Percentiles rank a stretch among this genome's conserved stretches.
phyloP scores from a whole-genome alignment of 2,329 filamentous ascomycete genomes.

The Stenocarpella maydis region DNA sequence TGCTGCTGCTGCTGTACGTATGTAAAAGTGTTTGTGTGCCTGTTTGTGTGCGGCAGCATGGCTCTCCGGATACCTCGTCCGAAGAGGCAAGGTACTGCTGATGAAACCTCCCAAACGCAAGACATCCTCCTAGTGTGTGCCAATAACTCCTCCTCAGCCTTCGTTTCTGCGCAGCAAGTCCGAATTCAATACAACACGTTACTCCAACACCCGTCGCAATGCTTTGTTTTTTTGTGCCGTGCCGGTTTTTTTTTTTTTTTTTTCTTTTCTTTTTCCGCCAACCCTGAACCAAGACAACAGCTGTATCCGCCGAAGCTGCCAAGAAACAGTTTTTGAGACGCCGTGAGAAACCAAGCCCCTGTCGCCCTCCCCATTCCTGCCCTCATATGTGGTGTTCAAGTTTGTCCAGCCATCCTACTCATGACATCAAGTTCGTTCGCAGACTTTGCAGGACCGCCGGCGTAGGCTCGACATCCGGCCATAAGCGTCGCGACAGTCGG shows the following conservation, averaged over 20 bases:
- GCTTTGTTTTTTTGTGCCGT: slow-evolving; percentile 32
- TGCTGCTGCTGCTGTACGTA: background rate
- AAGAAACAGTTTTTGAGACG: slow-evolving; percentile 26
- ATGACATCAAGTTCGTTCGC: slow-evolving; percentile 18
- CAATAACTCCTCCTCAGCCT: background rate
- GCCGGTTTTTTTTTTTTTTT: slow-evolving; percentile 14
- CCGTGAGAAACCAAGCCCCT: slow-evolving; percentile 29
- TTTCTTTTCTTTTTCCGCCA: slow-evolving; percentile 21
- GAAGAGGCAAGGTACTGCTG: background rate
- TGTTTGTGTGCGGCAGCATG: background rate
- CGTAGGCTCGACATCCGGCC: slow-evolving; percentile 20
- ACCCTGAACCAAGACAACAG: slow-evolving; percentile 29
- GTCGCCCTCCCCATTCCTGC: background rate
- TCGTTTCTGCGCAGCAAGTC: slow-evolving; percentile 6
- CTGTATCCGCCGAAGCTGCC: slow-evolving; percentile 23
- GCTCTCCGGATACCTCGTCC: background rate
- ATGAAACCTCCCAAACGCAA: background rate
- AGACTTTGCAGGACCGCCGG: background rate
- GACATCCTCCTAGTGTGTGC: background rate
- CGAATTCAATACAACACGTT: slow-evolving; percentile 31
- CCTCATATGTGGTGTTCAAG: background rate
- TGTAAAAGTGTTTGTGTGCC: slow-evolving; percentile 12
- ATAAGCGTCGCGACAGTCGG: slow-evolving; percentile 17
- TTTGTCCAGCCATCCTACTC: background rate
- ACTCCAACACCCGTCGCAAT: slow-evolving; percentile 37